Conservation (phyloP, 2,329 filamentous ascomycete species). For the Xylariomycetidae sp. region DNA sequence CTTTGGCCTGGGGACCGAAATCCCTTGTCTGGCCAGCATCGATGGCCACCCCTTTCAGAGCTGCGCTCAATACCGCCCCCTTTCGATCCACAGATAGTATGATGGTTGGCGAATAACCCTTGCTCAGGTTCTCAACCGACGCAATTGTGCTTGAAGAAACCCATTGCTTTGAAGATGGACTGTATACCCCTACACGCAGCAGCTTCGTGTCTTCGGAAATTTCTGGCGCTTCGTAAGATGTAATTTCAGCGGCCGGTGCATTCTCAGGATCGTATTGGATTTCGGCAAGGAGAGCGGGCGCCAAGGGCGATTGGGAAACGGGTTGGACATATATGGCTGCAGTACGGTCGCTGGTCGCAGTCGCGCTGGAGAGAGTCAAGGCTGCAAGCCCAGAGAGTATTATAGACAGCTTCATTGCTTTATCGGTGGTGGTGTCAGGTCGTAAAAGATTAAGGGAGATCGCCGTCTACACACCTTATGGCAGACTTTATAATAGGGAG, state of each 20-base stretch:
- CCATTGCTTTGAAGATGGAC: constrained; percentile 43
- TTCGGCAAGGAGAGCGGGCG: constrained; percentile 47
- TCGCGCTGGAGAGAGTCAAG: constrained; percentile 30
- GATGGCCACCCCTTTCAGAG: constrained; percentile 51
- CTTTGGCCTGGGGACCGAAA: constrained; percentile 56
- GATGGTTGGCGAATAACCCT: constrained; percentile 57
- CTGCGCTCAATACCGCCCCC: constrained; percentile 44
- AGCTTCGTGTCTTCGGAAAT: constrained; percentile 40
- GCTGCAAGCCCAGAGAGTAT: constrained; percentile 39
- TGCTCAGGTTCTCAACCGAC: constrained; percentile 52
- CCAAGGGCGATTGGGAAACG: constrained; percentile 30
- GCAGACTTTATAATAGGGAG: too few relatives aligned
- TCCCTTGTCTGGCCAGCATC: constrained; percentile 62
- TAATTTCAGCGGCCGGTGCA: constrained; percentile 39
- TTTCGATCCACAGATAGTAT: constrained; percentile 44
- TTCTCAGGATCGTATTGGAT: constrained; percentile 49
- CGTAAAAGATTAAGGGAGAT: too few relatives aligned
- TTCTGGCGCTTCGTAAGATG: constrained; percentile 54
- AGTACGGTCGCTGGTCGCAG: constrained; percentile 34
- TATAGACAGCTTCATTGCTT: constrained; percentile 41
- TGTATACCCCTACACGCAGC: constrained; percentile 55
- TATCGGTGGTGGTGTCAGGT: too few relatives aligned
- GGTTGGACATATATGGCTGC: constrained; percentile 53
- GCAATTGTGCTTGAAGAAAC: constrained; percentile 51
- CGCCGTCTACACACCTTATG: too few relatives aligned